These are phyloP conservation scores for Ramichloridium luteum DNA, from an alignment of 2,329 filamentous ascomycete genomes.

Conservation along the genomic window DNA sequence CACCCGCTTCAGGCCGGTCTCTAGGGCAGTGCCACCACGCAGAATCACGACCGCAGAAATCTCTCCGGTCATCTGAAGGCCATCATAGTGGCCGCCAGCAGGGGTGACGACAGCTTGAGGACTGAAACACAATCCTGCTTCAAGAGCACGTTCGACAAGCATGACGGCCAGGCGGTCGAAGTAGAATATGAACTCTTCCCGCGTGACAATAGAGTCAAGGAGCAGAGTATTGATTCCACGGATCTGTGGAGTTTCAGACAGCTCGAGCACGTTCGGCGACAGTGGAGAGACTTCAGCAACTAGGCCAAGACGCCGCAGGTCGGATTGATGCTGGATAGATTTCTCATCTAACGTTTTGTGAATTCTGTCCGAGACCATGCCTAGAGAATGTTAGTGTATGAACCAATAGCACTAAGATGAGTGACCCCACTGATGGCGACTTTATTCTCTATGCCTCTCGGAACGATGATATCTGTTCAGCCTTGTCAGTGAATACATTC, in stretches of 20 bases:
- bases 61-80: constrained; percentile 57
- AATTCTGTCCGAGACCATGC: constrained; percentile 90
- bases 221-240: constrained; percentile 83
- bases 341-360: constrained; percentile 78
- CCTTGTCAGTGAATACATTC: no score
- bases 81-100: constrained; percentile 51
- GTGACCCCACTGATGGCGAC: constrained; percentile 66
- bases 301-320: constrained; percentile 62
- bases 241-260: constrained; percentile 69
- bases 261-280: constrained; percentile 59
- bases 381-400: constrained; percentile 33
- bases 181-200: constrained; percentile 95
- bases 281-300: constrained; percentile 56
- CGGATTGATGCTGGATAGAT: constrained; percentile 67
- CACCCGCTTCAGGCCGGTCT: constrained; percentile 75
- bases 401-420: no score
- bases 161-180: constrained; percentile 82
- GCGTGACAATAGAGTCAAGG: constrained; percentile 61
- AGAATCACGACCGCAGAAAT: constrained; percentile 78
- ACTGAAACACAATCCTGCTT: constrained; percentile 57
- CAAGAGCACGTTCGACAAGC: constrained; percentile 70
- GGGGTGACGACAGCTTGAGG: constrained; percentile 57
- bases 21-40: constrained; percentile 76
- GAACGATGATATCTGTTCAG: constrained; percentile 71
- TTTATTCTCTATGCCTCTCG: constrained; percentile 83